phyloP scores from a whole-genome alignment of 225 moss, liverwort and hornwort species.

The Asterella californica region DNA sequence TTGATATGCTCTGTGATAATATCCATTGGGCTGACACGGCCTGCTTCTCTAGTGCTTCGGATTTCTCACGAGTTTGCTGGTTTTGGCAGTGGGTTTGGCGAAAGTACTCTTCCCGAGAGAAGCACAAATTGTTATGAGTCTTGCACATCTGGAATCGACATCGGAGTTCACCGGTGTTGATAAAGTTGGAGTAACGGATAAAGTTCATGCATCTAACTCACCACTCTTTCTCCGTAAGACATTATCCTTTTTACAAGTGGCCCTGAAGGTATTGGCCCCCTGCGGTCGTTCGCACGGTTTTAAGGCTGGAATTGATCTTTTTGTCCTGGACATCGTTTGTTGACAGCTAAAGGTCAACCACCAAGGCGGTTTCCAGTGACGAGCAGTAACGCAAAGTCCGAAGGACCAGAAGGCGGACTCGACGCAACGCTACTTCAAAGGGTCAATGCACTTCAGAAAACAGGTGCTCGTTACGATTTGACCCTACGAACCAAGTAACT shows the following conservation, averaged over 20 bases:
- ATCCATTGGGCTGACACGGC: too few relatives aligned
- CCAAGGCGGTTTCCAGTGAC: neutral
- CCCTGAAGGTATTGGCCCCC: neutral
- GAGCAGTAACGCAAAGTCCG: conserved; percentile 17
- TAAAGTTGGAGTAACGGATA: neutral
- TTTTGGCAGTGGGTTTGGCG: conserved; percentile 68
- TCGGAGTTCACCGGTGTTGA: conserved; percentile 48
- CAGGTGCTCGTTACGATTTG: conserved; percentile 23
- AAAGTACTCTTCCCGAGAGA: conserved; percentile 68
- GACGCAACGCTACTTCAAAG: conserved; percentile 40
- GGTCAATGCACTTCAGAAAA: conserved; percentile 41
- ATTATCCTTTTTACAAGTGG: neutral
- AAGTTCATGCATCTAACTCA: conserved; percentile 8
- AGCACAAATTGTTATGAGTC: conserved; percentile 53
- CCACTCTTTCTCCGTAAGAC: neutral
- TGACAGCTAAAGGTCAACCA: conserved; percentile 23
- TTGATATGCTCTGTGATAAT: too few relatives aligned
- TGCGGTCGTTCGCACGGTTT: neutral
- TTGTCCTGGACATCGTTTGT: neutral
- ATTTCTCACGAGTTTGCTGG: neutral
- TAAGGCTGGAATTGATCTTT: neutral
- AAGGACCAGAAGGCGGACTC: conserved; percentile 27
- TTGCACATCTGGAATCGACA: conserved; percentile 56
- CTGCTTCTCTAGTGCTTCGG: too few relatives aligned
- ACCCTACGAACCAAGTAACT: neutral